Percentiles rank a stretch among this genome's conserved stretches.
Conservation (phyloP, 2,329 filamentous ascomycete genomes). For the Xylaria sp. region DNA sequence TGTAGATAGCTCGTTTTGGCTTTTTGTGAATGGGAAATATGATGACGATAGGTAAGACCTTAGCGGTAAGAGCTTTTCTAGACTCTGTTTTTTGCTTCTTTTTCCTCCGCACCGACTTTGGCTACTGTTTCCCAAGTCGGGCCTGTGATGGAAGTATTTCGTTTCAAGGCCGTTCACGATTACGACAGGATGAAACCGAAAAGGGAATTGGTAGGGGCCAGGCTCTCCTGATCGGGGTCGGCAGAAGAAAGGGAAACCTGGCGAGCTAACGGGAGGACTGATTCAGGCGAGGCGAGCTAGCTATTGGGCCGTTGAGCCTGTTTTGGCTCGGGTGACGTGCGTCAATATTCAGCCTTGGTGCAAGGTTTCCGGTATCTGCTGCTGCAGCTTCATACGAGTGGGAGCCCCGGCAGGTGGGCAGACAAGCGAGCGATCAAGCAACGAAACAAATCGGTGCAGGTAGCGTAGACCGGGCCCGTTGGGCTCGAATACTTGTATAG, state of each 20-base stretch:
- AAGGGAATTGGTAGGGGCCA: conserved; percentile 13
- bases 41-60: conserved; percentile 5
- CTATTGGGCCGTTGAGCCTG: conserved; percentile 16
- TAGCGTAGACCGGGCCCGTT: no score
- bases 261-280: neutral
- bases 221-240: neutral
- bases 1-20: conserved; percentile 16
- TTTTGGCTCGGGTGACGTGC: conserved; percentile 16
- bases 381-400: no score
- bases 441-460: no score
- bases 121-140: neutral
- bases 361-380: neutral
- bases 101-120: neutral
- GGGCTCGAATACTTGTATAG: neutral
- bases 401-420: no score
- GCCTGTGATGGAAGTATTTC: neutral
- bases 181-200: conserved; percentile 18
- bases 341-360: conserved; percentile 6
- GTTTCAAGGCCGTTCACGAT: conserved; percentile 11
- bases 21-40: conserved; percentile 24
- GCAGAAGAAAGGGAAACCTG: neutral
- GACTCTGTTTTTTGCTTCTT: no score
- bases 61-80: neutral
- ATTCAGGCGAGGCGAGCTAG: conserved; percentile 17
- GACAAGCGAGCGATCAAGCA: no score